Evolutionary conservation across 306 rosid species (phyloP).

Genomic region (Acacia acuminata): DNA sequence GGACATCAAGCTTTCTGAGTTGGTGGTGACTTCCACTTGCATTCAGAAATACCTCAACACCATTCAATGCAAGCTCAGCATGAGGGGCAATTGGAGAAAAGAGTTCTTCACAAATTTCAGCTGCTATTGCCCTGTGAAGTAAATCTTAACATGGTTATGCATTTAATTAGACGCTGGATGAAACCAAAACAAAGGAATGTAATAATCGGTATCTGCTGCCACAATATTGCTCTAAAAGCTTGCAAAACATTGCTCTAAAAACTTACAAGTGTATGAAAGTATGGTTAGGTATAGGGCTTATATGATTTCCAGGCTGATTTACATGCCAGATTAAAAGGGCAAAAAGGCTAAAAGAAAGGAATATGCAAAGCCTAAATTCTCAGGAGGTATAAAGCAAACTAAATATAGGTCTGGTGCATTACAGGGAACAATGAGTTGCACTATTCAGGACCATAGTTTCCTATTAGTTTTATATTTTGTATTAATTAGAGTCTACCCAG

Average conservation of each 20-base stretch:
- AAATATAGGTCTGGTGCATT: not conserved
- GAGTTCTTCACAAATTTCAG: constrained; percentile 95
- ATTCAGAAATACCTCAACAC: constrained; percentile 96
- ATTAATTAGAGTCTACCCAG: not conserved
- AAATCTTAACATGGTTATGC: constrained; percentile 36
- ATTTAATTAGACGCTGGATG: constrained; percentile 21
- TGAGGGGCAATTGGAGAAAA: constrained; percentile 80
- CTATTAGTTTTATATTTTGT: not conserved
- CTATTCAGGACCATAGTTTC: not conserved
- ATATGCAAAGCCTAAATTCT: not conserved
- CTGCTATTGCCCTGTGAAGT: constrained; percentile 80
- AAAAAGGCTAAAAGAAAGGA: not conserved
- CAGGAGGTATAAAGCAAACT: not conserved
- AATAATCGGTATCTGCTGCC: not conserved
- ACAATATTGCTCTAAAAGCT: constrained; percentile 5
- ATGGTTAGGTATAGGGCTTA: not conserved
- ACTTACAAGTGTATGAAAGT: constrained; percentile 10
- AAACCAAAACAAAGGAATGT: constrained; percentile 9
- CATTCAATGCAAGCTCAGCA: constrained; percentile 89
- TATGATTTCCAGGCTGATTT: not conserved
- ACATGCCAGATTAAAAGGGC: constrained; percentile 4
- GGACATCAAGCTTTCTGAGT: constrained; percentile 92
- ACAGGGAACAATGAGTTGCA: not conserved
- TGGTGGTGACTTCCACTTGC: constrained; percentile 99
- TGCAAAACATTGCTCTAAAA: not conserved